Evolutionary conservation across 2,329 filamentous ascomycete species (phyloP).

Genomic region (Zasmidium cellare): DNA sequence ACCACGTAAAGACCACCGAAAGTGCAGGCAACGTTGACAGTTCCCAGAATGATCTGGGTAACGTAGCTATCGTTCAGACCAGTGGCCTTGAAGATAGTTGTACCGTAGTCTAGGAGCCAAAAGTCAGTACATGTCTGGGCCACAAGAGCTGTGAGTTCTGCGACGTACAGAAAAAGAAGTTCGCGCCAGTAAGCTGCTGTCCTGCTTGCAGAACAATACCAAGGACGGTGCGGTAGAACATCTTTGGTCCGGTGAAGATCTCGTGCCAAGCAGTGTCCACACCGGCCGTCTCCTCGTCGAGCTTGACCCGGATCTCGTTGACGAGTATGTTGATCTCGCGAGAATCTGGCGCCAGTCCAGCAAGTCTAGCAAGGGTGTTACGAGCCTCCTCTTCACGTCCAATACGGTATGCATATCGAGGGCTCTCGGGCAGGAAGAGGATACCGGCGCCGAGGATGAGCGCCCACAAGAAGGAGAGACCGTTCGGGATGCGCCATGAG

Average conservation of each 20-base stretch:
- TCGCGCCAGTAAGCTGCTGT: constrained; percentile 45
- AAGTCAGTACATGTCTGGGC: background rate
- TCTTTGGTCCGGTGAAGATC: constrained; percentile 31
- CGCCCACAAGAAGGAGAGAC: constrained; percentile 34
- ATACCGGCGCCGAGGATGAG: constrained; percentile 35
- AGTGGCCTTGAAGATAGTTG: constrained; percentile 42
- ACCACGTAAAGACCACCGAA: constrained; percentile 50
- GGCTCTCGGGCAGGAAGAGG: constrained; percentile 34
- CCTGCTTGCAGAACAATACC: constrained; percentile 34
- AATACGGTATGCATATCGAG: constrained; percentile 32
- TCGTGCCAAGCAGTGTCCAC: constrained; percentile 28
- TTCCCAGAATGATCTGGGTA: constrained; percentile 49
- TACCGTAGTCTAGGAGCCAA: constrained; percentile 33
- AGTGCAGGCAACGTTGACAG: constrained; percentile 51
- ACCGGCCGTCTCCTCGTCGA: constrained; percentile 31
- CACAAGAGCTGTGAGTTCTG: background rate
- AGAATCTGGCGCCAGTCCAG: constrained; percentile 27
- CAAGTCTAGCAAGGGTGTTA: constrained; percentile 30
- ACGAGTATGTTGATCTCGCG: constrained; percentile 30
- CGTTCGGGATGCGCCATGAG: constrained; percentile 35
- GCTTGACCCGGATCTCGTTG: constrained; percentile 33
- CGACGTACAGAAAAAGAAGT: constrained; percentile 34
- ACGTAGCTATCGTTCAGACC: constrained; percentile 44
- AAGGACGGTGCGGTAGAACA: constrained; percentile 34
- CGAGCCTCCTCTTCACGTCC: constrained; percentile 34